Evolutionary conservation across 768 basidiomycete species (phyloP), one percentile per base, ranked within the genome.

Genomic region (Kwoniella pini): DNA sequence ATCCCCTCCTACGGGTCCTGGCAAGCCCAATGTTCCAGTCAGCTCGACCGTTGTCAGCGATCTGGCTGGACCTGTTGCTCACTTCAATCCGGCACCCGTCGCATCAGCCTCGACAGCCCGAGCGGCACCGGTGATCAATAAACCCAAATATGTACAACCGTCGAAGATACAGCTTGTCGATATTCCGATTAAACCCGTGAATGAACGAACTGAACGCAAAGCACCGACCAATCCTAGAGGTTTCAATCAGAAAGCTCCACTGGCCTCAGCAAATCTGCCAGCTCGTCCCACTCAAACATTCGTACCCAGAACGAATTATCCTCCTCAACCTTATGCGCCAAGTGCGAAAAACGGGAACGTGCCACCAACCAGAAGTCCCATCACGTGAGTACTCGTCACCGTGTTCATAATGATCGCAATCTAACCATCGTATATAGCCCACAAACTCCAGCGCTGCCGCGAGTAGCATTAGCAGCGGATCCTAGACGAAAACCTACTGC

Each of bases 121-220:
- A 13, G 33, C 42, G 1, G 22, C 42, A 46, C 9, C 22, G 21
- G 7, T 28, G 42, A 26, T 21, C 22, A 43, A 48, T 26, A 38
- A 43, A 36, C 33, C 60, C 44, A 57, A 60, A 30, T 67, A 63
- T 40, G 51, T 55, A 12, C 65, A 67, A 31, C 65, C 65, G 4
- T 58, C 50, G 17, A 31, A 45, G n/a, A 57, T 65, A 11, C 46
- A 61, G 33, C 53, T 53, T 10, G 21, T 53, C 2, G 54, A 56
- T 27, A 36, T 28, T 13, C 28, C 11, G 11, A 42, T 38, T 31
- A 54, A 61, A 22, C 33, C 38, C 10, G 21, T 12, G 33, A 17
- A 30, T 36, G 11, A 11, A 19, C 27, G 55, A 30, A 17, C 30
- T 36, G 11, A 11, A 19, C 27, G 55, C 17, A 27, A 27, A 31